Conservation (phyloP, 345 rosid species). For the Bruguiera gymnorhiza region DNA sequence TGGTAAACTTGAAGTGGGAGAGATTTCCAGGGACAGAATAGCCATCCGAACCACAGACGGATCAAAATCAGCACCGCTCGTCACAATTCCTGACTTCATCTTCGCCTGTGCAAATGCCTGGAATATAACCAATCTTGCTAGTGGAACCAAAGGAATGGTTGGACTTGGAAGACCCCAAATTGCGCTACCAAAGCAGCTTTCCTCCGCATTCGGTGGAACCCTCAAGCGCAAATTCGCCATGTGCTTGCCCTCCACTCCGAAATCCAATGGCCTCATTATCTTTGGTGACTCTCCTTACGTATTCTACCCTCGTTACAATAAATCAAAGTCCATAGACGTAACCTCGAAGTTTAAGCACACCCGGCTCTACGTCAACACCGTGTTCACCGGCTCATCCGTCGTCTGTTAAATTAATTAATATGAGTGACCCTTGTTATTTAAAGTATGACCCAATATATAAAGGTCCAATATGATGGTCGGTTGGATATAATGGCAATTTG, state of each 20-base stretch:
- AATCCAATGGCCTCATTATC: constrained; percentile 15
- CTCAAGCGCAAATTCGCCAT: constrained; percentile 16
- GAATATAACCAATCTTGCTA: neutral
- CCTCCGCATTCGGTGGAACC: constrained; percentile 16
- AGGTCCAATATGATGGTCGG: no score
- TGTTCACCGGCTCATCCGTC: neutral
- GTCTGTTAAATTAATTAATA: no score
- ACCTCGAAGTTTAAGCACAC: constrained; percentile 10
- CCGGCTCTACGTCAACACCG: constrained; percentile 4
- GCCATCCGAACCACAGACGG: constrained; percentile 16
- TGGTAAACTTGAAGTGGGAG: neutral
- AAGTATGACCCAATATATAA: no score
- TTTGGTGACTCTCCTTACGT: constrained; percentile 19
- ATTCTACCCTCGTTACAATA: constrained; percentile 10
- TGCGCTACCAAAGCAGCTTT: constrained; percentile 12
- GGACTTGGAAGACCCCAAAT: constrained; percentile 4
- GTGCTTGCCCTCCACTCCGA: constrained; percentile 19
- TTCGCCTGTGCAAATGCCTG: constrained; percentile 11
- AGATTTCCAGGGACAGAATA: constrained; percentile 10
- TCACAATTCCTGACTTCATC: constrained; percentile 16
- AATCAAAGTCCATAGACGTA: constrained; percentile 11
- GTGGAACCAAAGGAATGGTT: constrained; percentile 8
- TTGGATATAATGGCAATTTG: no score
- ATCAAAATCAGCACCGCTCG: neutral
- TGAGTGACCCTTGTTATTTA: no score